Conservation (phyloP, 176 grass and related monocot species). For the Oryza rufipogon region DNA sequence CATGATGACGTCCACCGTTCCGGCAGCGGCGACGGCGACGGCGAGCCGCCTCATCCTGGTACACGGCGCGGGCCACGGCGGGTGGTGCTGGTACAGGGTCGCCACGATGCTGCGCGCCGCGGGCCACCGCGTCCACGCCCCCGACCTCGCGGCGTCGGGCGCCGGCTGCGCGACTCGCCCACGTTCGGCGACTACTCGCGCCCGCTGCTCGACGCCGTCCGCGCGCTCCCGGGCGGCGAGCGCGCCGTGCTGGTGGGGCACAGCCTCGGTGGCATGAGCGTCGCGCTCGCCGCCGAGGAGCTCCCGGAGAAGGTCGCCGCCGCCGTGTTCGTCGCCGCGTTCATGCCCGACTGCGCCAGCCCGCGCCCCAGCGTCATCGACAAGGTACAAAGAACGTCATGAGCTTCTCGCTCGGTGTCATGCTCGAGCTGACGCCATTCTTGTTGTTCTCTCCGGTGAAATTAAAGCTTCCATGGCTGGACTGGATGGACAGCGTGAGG, state of each 20-base stretch:
- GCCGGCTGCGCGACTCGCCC: conserved; percentile 48
- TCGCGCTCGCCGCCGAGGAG: conserved; percentile 58
- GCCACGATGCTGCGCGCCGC: conserved; percentile 42
- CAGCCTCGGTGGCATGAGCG: conserved; percentile 55
- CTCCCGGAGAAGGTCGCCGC: conserved; percentile 63
- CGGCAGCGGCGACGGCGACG: neutral
- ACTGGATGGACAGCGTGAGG: conserved; percentile 49
- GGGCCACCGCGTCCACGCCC: conserved; percentile 45
- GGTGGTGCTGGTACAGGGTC: conserved; percentile 66
- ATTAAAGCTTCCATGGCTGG: neutral
- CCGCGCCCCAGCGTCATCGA: conserved; percentile 27
- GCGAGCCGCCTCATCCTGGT: conserved; percentile 52
- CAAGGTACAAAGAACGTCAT: conserved; percentile 29
- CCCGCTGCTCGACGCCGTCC: conserved; percentile 55
- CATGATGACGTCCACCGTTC: neutral
- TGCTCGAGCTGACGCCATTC: too few relatives aligned
- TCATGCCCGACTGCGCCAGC: conserved; percentile 49
- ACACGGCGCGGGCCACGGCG: conserved; percentile 61
- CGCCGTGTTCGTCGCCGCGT: conserved; percentile 64
- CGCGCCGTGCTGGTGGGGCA: conserved; percentile 56
- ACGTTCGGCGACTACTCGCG: too few relatives aligned
- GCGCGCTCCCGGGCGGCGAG: conserved; percentile 44
- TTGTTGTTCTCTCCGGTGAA: too few relatives aligned
- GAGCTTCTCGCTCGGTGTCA: too few relatives aligned
- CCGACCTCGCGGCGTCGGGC: conserved; percentile 45